Percentiles rank a stretch among this genome's conserved stretches.
phyloP scores from a whole-genome alignment of 805 yeast species.

The Grigorovia transvaalensis region DNA sequence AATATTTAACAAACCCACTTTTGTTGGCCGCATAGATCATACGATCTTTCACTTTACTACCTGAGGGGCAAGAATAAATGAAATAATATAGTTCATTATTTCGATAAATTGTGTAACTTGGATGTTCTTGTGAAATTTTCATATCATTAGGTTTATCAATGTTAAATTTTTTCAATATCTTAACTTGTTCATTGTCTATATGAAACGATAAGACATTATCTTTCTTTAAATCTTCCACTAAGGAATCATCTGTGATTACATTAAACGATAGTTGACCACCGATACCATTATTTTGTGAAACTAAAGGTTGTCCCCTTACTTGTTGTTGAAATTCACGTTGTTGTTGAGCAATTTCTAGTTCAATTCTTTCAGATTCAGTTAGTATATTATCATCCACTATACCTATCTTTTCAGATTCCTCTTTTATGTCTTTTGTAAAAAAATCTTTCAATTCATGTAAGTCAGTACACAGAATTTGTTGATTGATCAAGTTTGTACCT shows the following conservation, averaged over 20 bases:
- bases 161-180: constrained; percentile 24
- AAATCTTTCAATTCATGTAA: constrained; percentile 23
- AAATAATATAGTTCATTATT: constrained; percentile 40
- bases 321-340: constrained; percentile 16
- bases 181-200: constrained; percentile 47
- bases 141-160: constrained; percentile 24
- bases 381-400: constrained; percentile 8
- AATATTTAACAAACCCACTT: constrained; percentile 44
- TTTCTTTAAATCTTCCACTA: constrained; percentile 22
- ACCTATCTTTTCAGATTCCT: constrained; percentile 7
- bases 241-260: constrained; percentile 11
- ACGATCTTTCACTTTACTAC: constrained; percentile 79
- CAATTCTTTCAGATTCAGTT: constrained; percentile 22
- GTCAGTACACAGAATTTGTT: constrained; percentile 28
- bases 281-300: constrained; percentile 22
- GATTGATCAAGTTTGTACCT: constrained; percentile 41
- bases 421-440: constrained; percentile 2
- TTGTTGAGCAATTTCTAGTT: constrained; percentile 20
- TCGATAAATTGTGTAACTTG: constrained; percentile 50
- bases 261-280: constrained; percentile 19
- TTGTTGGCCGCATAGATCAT: constrained; percentile 87
- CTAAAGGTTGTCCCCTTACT: constrained; percentile 16
- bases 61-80: constrained; percentile 82
- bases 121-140: constrained; percentile 33
- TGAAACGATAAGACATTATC: constrained; percentile 40